Percentiles rank a stretch among this genome's conserved stretches.
Conservation (phyloP, 2,329 filamentous ascomycete genomes). For the Dactylella cylindrospora region DNA sequence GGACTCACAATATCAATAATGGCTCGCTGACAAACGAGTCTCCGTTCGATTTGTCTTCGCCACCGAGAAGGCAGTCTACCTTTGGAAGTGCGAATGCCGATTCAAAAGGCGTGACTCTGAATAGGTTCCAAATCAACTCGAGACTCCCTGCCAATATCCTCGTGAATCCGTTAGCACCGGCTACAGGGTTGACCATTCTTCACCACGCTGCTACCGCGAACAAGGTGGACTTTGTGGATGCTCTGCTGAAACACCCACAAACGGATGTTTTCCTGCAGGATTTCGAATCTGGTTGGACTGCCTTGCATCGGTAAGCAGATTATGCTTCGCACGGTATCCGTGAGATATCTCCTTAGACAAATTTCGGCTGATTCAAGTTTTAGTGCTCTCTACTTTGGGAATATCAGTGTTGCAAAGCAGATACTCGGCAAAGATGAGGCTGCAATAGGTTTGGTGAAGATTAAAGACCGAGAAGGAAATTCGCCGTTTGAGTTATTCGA, state of each 20-base stretch:
- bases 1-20: slow-evolving; percentile 59
- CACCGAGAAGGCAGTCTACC: slow-evolving; percentile 47
- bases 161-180: slow-evolving; percentile 28
- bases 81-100: slow-evolving; percentile 58
- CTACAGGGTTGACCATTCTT: slow-evolving; percentile 63
- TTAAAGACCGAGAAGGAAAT: slow-evolving; percentile 88
- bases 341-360: slow-evolving; percentile 74
- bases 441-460: slow-evolving; percentile 60
- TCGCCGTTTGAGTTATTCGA: slow-evolving; percentile 88
- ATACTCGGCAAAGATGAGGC: slow-evolving; percentile 76
- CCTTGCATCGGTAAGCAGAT: slow-evolving; percentile 67
- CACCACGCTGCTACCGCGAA: slow-evolving; percentile 74
- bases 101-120: slow-evolving; percentile 53
- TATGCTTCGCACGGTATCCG: slow-evolving; percentile 68
- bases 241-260: slow-evolving; percentile 76
- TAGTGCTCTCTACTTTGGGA: slow-evolving; percentile 48
- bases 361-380: background rate
- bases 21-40: slow-evolving; percentile 60
- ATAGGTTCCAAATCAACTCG: slow-evolving; percentile 74
- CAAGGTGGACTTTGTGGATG: slow-evolving; percentile 72
- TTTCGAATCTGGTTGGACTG: slow-evolving; percentile 91
- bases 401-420: slow-evolving; percentile 62
- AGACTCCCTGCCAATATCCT: slow-evolving; percentile 75
- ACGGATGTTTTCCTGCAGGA: slow-evolving; percentile 87
- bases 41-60: slow-evolving; percentile 50